Conservation (phyloP, 805 yeast genomes). For the Vanderwaltozyma yarrowii region DNA sequence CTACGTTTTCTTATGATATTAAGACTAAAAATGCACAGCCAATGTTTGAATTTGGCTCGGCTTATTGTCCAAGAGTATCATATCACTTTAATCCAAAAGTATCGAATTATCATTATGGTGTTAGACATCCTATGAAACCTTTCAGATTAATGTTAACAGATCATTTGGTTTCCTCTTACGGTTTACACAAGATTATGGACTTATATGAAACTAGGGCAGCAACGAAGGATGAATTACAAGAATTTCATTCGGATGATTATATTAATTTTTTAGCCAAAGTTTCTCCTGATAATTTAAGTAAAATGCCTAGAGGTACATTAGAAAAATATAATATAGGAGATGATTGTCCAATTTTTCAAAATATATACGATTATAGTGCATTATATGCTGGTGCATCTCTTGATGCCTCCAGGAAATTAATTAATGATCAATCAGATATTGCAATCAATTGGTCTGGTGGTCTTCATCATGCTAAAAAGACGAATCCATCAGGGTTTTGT, state of each 20-base stretch:
- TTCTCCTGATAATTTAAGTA: constrained; percentile 59
- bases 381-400: constrained; percentile 83
- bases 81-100: constrained; percentile 83
- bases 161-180: constrained; percentile 77
- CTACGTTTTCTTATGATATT: constrained; percentile 35
- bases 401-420: constrained; percentile 80
- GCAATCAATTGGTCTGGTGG: constrained; percentile 95
- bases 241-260: constrained; percentile 84
- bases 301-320: constrained; percentile 38
- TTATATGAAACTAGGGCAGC: constrained; percentile 77
- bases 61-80: constrained; percentile 54
- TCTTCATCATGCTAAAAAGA: constrained; percentile 83
- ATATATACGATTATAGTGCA: constrained; percentile 63
- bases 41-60: constrained; percentile 34
- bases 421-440: constrained; percentile 75
- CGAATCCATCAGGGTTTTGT: constrained; percentile 85
- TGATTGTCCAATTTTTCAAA: constrained; percentile 80
- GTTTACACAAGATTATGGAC: constrained; percentile 84
- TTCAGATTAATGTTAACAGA: constrained; percentile 89
- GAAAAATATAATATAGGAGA: constrained; percentile 90
- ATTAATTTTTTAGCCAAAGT: constrained; percentile 64
- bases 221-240: constrained; percentile 63
- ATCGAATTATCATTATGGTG: constrained; percentile 79
- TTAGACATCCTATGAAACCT: constrained; percentile 97
- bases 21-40: constrained; percentile 37